Base-by-base conservation (phyloP, 2,329 filamentous ascomycete species). In the Trichoderma hamatum region DNA sequence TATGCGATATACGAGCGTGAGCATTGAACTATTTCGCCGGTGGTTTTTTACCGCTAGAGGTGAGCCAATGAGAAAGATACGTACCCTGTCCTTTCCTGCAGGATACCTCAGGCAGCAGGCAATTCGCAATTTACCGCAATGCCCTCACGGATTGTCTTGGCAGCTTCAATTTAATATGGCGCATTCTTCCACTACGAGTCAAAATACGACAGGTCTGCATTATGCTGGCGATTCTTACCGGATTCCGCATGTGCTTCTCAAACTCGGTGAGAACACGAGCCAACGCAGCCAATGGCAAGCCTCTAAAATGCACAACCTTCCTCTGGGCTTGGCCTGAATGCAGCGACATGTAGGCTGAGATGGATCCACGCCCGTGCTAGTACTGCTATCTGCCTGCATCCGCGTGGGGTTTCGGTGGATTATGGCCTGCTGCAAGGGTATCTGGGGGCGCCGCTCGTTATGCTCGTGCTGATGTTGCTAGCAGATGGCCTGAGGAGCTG, bases 391-490 rank as follows among this genome's bases (percentile, higher is more conserved):
- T 43, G 32, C 21, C 49, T 51, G 63, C 54, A 67, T 67, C 63
- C 54, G 59, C 54, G 55, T 59, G 63, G 52, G 49, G 36, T 58
- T 58, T 58, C n/a, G 14, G 63, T 66, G 63, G 63, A 26, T 58
- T 58, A 7, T 34, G 51, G 63, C 36, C 61, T 65, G 51, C 56
- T 66, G 52, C 52, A 30, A 43, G 63, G 32, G 32, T 10, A 7
- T 16, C 30, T 43, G 54, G 28, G 26, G 56, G 56, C 1, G 54
- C 54, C 54, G 36, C n/a, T 49, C 34, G 62, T 26, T 39, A 28
- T 46, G 52, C 52, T 30, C 39, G 19, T 30, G 60, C 28, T 19
- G 51, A 19, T 32, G 46, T 52, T 21, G 28, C 58, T n/a, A 49
- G 58, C 39, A 49, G 61, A 30, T 24, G 32, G 39, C 39, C 21